Conservation (phyloP, 441 rosid genomes). For the Cnidoscolus chayamansa region DNA sequence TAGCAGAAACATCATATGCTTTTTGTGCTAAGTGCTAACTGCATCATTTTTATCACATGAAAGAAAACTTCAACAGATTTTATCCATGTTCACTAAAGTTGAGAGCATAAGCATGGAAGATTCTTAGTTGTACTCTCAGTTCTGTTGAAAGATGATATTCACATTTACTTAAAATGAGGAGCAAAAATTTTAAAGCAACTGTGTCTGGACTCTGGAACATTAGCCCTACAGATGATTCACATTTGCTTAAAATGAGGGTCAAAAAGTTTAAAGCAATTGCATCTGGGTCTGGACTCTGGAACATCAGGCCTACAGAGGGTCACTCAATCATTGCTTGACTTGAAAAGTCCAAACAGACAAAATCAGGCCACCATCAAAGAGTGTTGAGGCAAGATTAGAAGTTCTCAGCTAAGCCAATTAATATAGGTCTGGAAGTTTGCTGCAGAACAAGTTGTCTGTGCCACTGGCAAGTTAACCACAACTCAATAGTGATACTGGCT, state of each 20-base stretch:
- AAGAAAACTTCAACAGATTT: background rate
- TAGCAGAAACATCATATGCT: background rate
- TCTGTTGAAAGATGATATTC: background rate
- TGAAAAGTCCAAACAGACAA: background rate
- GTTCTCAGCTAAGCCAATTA: too few relatives aligned
- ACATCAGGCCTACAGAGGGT: background rate
- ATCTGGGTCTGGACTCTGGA: too few relatives aligned
- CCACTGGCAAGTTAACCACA: background rate
- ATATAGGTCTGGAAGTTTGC: too few relatives aligned
- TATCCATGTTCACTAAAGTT: background rate
- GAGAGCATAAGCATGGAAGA: background rate
- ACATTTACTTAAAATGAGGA: background rate
- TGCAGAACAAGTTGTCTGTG: background rate
- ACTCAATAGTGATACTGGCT: background rate
- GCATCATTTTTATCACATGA: background rate
- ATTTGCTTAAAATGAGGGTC: too few relatives aligned
- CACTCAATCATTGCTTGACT: background rate
- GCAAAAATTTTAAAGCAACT: background rate
- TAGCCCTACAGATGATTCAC: too few relatives aligned
- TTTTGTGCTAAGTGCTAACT: background rate
- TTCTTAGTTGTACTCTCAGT: background rate
- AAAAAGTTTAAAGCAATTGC: background rate
- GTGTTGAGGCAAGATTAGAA: too few relatives aligned
- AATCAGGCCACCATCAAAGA: background rate
- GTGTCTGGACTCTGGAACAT: too few relatives aligned